Evolutionary conservation across 1,139 yeast species (phyloP), one percentile per base, ranked within the genome.

Genomic region (Kurtzmaniella natalensis): DNA sequence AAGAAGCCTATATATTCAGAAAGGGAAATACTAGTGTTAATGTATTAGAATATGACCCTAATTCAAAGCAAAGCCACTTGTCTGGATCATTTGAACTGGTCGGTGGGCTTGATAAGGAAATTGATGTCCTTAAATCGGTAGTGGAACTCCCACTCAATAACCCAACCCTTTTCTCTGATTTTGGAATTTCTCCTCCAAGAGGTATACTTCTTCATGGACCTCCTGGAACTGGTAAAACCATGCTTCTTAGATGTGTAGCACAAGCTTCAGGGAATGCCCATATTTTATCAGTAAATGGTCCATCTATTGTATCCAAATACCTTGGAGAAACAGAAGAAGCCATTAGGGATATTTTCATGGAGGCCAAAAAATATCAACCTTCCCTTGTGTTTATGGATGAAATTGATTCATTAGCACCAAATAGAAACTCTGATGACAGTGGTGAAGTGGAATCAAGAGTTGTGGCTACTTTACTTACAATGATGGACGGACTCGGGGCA

Each of bases 171-270:
- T 92, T 88, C 48, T 69, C 81, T 7, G 79, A 85, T 36, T 94
- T 89, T 62, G 89, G 92, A n/a, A 83, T 89, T 30, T 70, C 81
- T 7, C 94, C 96, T 8, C 96, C 97, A 2, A 69, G 96, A 37
- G 98, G 98, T 3, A 71, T 94, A 11, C 61, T 92, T 22, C 62
- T 92, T 4, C 94, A 89, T 59, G 99, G 99, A 0, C 95, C 97
- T 2, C 94, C 97, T 2, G 99, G 99, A 1, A 89, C 97, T 0
- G 99, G 99, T 36, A 92, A 92, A 55, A 86, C 97, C 1, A 78
- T 89, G 87, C 68, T 92, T 11, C 64, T 94, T 30, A 70, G 86
- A 36, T 84, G 95, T 23, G 80, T 92, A 9, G 95, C 96, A 0
- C 65, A 72, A 37, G 83, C 81, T 35, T 61, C 70, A 8, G 56